phyloP scores from a whole-genome alignment of 306 rosid genomes.

The Canavalia gladiata region DNA sequence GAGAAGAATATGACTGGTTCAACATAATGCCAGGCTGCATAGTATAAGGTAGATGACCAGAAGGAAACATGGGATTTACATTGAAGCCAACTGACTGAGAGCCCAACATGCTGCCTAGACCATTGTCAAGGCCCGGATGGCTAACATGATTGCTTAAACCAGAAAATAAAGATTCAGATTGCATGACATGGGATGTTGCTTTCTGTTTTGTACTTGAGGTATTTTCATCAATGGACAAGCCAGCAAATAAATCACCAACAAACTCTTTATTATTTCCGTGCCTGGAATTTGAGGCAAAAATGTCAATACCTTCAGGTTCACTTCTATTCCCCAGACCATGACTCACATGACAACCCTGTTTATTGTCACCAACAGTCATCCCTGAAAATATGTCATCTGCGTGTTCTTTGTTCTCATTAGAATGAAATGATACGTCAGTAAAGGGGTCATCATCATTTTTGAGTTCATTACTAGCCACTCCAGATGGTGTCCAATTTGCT shows the following conservation, averaged over 20 bases:
- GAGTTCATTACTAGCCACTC: conserved; percentile 69
- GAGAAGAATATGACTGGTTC: conserved; percentile 13
- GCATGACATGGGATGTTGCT: conserved; percentile 28
- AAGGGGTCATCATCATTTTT: conserved; percentile 76
- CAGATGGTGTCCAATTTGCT: conserved; percentile 48
- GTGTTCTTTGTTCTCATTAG: conserved; percentile 58
- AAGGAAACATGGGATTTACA: conserved; percentile 3
- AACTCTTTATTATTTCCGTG: background rate
- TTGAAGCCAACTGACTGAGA: conserved; percentile 12
- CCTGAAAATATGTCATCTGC: conserved; percentile 78
- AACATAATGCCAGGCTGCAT: conserved; percentile 4
- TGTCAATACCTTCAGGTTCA: background rate
- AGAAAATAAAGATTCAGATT: conserved; percentile 16
- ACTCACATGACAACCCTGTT: conserved; percentile 42
- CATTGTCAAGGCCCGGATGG: background rate
- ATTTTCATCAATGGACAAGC: conserved; percentile 12
- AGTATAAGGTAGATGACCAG: background rate
- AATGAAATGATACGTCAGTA: conserved; percentile 77
- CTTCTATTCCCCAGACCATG: conserved; percentile 47
- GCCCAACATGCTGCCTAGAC: conserved; percentile 13
- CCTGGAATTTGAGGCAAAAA: conserved; percentile 24
- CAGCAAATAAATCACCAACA: conserved; percentile 22
- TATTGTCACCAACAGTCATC: conserved; percentile 27
- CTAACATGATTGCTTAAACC: conserved; percentile 2
- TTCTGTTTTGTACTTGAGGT: conserved; percentile 15